Evolutionary conservation across 31 red algal genomes (phyloP), one percentile per base, ranked within the genome.

Genomic region (Asparagopsis taxiformis): DNA sequence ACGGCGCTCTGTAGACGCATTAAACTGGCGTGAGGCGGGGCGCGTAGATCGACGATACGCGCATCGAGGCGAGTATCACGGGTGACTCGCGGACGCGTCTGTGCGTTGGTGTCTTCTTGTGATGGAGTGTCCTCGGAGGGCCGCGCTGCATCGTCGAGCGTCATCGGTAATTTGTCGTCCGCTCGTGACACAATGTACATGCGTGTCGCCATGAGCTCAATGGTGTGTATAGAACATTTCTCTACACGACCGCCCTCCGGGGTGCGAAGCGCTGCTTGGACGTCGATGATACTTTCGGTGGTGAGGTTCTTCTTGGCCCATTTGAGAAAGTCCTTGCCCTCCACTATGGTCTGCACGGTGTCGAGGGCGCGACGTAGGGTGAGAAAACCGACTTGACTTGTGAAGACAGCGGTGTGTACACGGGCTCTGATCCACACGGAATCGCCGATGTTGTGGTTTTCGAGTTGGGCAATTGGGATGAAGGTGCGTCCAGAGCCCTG

Each of bases 41-140:
- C 95, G 29, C 95, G 78, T 23, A 98, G 54, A 65, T 98, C 95
- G 33, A 98, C 58, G 15, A 91, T 69, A 16, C 95, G 83, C 43
- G 80, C 72, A 61, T 98, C 95, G 16, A 98, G 79, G n/a, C 95
- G 36, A 17, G 95, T 98, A 71, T 98, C 91, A 37, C 95, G 80
- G 0, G 75, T 75, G 22, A 98, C 95, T n/a, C 88, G 89, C 2
- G 84, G 84, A n/a, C 74, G 31, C 20, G 15, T 51, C 19, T 22
- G 39, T 55, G 3, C n/a, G n/a, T n/a, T n/a, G n/a, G n/a, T n/a
- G n/a, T 46, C 65, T 51, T 63, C 20, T 63, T 3, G 69, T 59
- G 22, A 31, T 34, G 15, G 31, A 11, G 39, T 34, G 4, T 38
- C 57, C 24, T 63, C 72, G 9, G 43, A n/a, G 17, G 81, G 81